Conservation (phyloP, 495 filamentous ascomycete species). For the Tuber calosporum region DNA sequence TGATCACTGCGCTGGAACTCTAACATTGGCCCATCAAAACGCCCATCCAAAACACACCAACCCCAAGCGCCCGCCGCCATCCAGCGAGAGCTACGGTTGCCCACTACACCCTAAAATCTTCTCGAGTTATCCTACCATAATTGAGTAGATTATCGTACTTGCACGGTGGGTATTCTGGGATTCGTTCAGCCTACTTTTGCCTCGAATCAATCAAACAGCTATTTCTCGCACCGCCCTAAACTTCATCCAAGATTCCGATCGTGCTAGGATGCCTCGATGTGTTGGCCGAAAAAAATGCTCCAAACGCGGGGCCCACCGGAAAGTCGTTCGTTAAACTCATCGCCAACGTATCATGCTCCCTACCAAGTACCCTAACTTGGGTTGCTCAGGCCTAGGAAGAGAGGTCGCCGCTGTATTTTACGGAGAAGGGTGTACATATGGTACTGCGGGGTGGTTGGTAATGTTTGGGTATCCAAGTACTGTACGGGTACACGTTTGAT, state of each 20-base stretch:
- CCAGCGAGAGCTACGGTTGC: background rate
- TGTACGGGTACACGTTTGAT: background rate
- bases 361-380: background rate
- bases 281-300: background rate
- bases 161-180: background rate
- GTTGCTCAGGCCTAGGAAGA: background rate
- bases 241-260: background rate
- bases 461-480: background rate
- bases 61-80: background rate
- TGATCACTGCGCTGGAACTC: background rate
- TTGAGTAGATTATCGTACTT: no score
- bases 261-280: background rate
- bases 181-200: background rate
- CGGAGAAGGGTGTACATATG: conserved; percentile 1
- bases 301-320: background rate
- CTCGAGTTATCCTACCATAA: background rate
- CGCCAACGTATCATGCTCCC: background rate
- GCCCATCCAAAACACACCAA: background rate
- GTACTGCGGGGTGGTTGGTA: background rate
- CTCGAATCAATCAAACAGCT: background rate
- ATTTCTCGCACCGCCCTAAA: conserved; percentile 2
- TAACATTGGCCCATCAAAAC: background rate
- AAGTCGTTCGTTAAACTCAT: background rate
- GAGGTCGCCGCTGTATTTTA: background rate
- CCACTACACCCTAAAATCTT: background rate